Evolutionary conservation across 495 filamentous ascomycete species (phyloP), one percentile per base, ranked within the genome.

Genomic region (Oidiodendron maius): DNA sequence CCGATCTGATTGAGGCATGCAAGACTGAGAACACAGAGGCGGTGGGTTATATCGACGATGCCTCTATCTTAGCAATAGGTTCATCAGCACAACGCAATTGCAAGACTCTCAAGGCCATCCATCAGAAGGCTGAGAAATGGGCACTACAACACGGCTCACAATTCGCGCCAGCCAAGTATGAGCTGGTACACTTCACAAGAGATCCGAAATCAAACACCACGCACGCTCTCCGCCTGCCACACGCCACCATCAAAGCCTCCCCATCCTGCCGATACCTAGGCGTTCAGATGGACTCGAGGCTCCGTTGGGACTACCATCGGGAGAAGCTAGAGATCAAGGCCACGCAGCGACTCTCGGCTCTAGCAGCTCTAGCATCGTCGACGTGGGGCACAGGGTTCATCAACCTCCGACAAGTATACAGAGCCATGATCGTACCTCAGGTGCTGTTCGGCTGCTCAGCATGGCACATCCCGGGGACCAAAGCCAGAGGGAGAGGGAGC

Each of bases 1-100:
- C 58, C 8, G 56, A 64, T 44, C 55, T 63, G 8, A 51, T 64
- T 13, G 23, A 59, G 41, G 40, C 34, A 6, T 28, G n/a, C 26
- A 39, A 49, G 15, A 20, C 26, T 18, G 37, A 50, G 22, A 37
- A 60, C 30, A 37, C 38, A 43, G 48, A 53, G 30, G 40, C 44
- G 4, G 46, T 62, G 8, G 59, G 55, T 18, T 64, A 56, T 30
- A 53, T 59, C 3, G 52, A 63, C 41, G 47, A 64, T 40, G 51
- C 48, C 38, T 51, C 44, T 24, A 56, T 59, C 37, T 60, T 56
- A 40, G 47, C 52, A 21, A 36, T 51, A 11, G 51, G 58, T 6
- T 32, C 16, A 20, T 41, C 50, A 42, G 50, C 48, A 37, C 41
- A 52, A 40, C 32, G 25, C 6, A 64, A 63, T 39, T 57, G 38